These are phyloP conservation scores for Mycena rosella DNA, from an alignment of 768 basidiomycete genomes.

Conservation along the genomic window DNA sequence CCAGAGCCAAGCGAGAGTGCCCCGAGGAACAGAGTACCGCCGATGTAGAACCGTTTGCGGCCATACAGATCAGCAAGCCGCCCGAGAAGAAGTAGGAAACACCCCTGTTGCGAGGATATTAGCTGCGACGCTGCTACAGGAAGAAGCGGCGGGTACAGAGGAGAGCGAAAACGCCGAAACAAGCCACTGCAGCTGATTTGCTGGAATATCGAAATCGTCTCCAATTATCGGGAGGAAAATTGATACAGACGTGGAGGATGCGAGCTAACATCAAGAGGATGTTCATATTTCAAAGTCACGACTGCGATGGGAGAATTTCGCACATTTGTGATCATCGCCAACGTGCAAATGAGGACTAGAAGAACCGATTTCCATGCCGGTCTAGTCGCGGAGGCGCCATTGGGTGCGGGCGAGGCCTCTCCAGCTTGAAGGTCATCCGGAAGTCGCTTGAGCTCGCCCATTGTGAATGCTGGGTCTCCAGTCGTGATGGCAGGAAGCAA, in stretches of 20 bases:
- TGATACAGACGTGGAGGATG: slow-evolving; percentile 57
- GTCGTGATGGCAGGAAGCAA: too few relatives aligned
- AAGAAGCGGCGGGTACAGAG: too few relatives aligned
- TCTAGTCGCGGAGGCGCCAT: background rate
- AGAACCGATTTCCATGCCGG: slow-evolving; percentile 26
- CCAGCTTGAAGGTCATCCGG: too few relatives aligned
- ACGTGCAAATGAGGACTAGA: slow-evolving; percentile 43
- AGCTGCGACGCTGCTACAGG: too few relatives aligned
- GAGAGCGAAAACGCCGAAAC: slow-evolving; percentile 76
- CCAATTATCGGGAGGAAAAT: slow-evolving; percentile 69
- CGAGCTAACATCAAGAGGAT: slow-evolving; percentile 21
- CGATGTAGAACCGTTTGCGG: slow-evolving; percentile 73
- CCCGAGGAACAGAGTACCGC: slow-evolving; percentile 67
- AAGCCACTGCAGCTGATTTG: slow-evolving; percentile 75
- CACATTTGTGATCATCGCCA: slow-evolving; percentile 53
- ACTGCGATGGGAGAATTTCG: slow-evolving; percentile 31
- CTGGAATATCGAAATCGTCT: slow-evolving; percentile 59
- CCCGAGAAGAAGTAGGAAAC: slow-evolving; percentile 81
- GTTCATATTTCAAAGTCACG: background rate
- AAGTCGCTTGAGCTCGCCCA: background rate
- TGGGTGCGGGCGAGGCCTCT: background rate
- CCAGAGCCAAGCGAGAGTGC: slow-evolving; percentile 74
- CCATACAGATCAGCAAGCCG: slow-evolving; percentile 87
- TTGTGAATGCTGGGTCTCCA: too few relatives aligned
- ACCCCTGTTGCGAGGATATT: too few relatives aligned